Base-by-base conservation (phyloP, 2,329 filamentous ascomycete genomes). In the Anisogramma anomala region DNA sequence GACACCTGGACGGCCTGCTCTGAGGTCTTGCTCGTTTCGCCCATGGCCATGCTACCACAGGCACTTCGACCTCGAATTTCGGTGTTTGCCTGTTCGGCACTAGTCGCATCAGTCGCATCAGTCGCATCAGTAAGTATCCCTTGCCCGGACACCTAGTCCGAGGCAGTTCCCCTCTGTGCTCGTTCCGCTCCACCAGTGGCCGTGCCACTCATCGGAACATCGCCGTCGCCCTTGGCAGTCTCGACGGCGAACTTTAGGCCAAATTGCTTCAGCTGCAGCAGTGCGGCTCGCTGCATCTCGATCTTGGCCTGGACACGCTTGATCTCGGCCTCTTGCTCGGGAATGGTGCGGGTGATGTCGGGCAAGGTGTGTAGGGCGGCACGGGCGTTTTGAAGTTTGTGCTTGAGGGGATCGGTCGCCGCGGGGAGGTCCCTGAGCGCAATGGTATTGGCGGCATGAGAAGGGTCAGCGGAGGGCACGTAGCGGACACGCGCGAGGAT, bases 351-450 rank as follows among this genome's bases (percentile, higher is more conserved):
- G 14, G 74, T 66, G 56, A 89, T 75, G 60, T 88, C 84, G 8
- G 81, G 82, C 50, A 91, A 59, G 20, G 67, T 65, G 54, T 71
- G 68, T 39, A 87, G 67, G 51, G 79, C 74, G 25, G 68, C 70
- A 36, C 83, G 71, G 36, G 88, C 87, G 50, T 80, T 81, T 58
- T 87, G 82, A 44, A 96, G 74, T 61, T 85, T 84, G 61, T 88
- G 79, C 61, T 85, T 88, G 52, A 95, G 69, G 26, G 74, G 72
- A 54, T 86, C 83, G 1, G 84, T 83, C 26, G 84, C 85, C 2
- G 78, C 74, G 2, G 82, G 77, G 13, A 96, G 74, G 52, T 94
- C 82, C 58, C 94, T 93, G 47, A 72, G 66, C 13, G 61, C 65
- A 31, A 69, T 15, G 23, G 14, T 19, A 60, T 52, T 41, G 53